Evolutionary conservation across 805 yeast species (phyloP), one percentile per base, ranked within the genome.

Genomic region (Starmerella kuoi): DNA sequence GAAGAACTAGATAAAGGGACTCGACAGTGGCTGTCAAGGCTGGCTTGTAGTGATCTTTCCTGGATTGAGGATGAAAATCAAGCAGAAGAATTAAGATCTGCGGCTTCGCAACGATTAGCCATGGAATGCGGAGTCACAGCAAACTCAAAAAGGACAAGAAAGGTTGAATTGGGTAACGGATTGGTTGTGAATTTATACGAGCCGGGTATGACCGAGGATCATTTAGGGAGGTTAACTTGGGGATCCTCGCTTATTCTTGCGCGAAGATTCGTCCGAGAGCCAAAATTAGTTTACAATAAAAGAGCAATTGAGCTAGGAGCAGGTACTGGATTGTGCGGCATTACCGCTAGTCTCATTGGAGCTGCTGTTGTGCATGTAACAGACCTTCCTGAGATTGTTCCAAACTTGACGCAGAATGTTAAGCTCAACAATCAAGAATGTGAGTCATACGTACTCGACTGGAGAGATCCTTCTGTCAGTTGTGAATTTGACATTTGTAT

Each of bases 191-290:
- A 48, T 20, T 60, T 88, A 23, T 68, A 69, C 44, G 98, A 88
- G 55, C 97, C 97, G 0, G 76, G 94, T 0, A 63, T 88, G 46
- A 83, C 95, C 0, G 73, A 76, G 30, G 98, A 91, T 60, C 81
- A 79, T 47, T 63, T 91, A 19, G 98, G 98, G 0, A 67, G 85
- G 58, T 85, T 88, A 48, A 88, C 98, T 0, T 88, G 98, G 98
- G 98, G 97, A 0, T 81, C 96, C 0, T 76, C 96, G 0, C 62
- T 81, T 21, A 69, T 84, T 5, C 62, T 91, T 20, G 70, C 91
- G 23, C 63, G 69, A 26, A 60, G 80, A 21, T 57, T 84, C 2
- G 48, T 43, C 8, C 30, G 41, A 4, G 31, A 39, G 6, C 31
- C 69, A 58, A 3, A 53, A 42, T 20, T 52, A 39, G 25, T 48